A percentile compares a stretch with the other conserved stretches of the same genome.
Evolutionary conservation across 2,329 filamentous ascomycete genomes (phyloP).

Genomic region (Aureobasidium sp.): DNA sequence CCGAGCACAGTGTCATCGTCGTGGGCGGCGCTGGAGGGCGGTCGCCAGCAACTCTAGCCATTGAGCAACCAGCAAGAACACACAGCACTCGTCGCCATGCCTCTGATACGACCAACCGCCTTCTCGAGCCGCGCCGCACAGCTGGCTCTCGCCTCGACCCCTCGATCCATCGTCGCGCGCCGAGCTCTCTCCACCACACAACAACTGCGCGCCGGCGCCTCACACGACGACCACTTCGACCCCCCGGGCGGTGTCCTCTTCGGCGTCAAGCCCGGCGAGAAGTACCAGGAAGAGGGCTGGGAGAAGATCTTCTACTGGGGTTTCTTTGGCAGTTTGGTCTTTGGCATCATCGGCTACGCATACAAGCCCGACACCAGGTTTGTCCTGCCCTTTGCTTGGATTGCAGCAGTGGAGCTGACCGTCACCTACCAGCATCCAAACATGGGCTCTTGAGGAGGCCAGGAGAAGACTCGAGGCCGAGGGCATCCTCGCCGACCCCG

Average conservation of each 20-base stretch:
- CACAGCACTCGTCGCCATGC: not conserved
- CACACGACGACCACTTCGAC: constrained; percentile 75
- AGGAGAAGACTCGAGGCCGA: constrained; percentile 90
- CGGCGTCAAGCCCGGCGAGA: constrained; percentile 89
- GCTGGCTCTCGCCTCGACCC: constrained; percentile 1
- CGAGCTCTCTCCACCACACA: constrained; percentile 26
- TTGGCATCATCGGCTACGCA: constrained; percentile 72
- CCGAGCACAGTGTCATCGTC: not conserved
- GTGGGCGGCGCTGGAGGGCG: not conserved
- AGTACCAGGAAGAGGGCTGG: constrained; percentile 94
- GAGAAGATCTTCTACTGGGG: constrained; percentile 79
- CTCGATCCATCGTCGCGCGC: not conserved
- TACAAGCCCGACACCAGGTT: constrained; percentile 99
- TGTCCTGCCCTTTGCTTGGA: constrained; percentile 37
- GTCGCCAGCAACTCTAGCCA: not conserved
- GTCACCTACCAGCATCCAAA: constrained; percentile 69
- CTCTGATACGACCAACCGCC: constrained; percentile 4
- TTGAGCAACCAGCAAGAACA: not conserved
- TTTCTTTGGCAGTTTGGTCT: constrained; percentile 66
- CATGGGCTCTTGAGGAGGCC: constrained; percentile 96
- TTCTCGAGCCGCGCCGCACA: constrained; percentile 7
- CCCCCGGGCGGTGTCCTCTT: constrained; percentile 87
- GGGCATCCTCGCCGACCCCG: constrained; percentile 79
- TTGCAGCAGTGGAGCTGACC: not conserved
- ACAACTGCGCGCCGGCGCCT: constrained; percentile 36